Evolutionary conservation across 2,329 filamentous ascomycete species (phyloP).

Genomic region (Trichoderma atrobrunneum): DNA sequence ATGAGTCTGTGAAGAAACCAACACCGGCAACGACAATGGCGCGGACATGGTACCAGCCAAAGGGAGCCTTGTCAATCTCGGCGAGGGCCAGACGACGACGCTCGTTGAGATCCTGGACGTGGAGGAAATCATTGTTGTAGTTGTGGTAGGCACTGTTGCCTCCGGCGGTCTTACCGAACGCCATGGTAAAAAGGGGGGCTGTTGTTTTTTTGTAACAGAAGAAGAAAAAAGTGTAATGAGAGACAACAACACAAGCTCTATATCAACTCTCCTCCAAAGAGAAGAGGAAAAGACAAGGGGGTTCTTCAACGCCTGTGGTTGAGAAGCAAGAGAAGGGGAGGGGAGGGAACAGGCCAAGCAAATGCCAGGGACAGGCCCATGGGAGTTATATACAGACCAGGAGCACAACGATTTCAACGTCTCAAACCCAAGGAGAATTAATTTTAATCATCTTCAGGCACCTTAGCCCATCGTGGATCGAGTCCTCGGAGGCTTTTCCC

Average conservation of each 20-base stretch:
- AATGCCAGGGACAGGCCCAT: neutral
- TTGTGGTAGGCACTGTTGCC: slow-evolving; percentile 73
- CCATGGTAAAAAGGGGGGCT: neutral
- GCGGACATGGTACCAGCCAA: slow-evolving; percentile 81
- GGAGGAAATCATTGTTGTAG: slow-evolving; percentile 69
- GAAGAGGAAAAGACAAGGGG: slow-evolving; percentile 9
- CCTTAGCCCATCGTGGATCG: slow-evolving; percentile 8
- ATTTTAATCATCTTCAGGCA: slow-evolving; percentile 12
- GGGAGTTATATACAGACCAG: slow-evolving; percentile 11
- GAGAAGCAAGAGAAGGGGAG: neutral
- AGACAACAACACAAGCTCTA: slow-evolving; percentile 14
- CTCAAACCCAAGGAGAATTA: neutral
- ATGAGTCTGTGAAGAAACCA: slow-evolving; percentile 86
- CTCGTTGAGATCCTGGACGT: slow-evolving; percentile 70
- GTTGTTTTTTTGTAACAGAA: neutral
- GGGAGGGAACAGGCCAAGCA: neutral
- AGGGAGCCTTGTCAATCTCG: slow-evolving; percentile 77
- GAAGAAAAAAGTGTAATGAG: neutral
- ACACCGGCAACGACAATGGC: slow-evolving; percentile 76
- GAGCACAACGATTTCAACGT: neutral
- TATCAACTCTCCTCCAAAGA: neutral
- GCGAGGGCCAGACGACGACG: slow-evolving; percentile 74
- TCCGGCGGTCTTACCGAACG: slow-evolving; percentile 51
- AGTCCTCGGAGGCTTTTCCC: slow-evolving; percentile 11
- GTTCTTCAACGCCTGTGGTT: slow-evolving; percentile 13